Evolutionary conservation across 768 basidiomycete species (phyloP).

Genomic region (Leucogyrophana mollusca): DNA sequence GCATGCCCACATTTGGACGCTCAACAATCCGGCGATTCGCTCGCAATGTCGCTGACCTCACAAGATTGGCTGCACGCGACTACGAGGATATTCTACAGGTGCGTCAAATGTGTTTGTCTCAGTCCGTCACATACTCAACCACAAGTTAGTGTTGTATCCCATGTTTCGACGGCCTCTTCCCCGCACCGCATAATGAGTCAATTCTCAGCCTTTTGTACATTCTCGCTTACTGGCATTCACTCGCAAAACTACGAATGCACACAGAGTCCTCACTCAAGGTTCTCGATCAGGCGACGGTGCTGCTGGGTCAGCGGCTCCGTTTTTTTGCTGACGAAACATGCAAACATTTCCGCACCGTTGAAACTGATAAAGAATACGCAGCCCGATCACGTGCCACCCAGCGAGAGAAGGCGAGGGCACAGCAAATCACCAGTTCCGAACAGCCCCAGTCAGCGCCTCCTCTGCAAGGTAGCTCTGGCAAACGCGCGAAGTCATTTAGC

Average conservation of each 20-base stretch:
- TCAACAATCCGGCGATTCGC: not conserved
- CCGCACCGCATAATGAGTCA: constrained; percentile 16
- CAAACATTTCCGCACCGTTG: constrained; percentile 21
- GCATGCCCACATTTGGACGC: not conserved
- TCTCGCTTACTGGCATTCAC: constrained; percentile 35
- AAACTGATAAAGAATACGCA: constrained; percentile 39
- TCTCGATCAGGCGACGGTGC: constrained; percentile 20
- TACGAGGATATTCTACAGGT: not conserved
- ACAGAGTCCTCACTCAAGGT: constrained; percentile 29
- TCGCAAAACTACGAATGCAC: constrained; percentile 41
- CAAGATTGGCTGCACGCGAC: not conserved
- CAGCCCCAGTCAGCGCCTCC: no score
- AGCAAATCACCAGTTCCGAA: no score
- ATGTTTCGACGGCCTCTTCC: constrained; percentile 35
- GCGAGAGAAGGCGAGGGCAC: constrained; percentile 11
- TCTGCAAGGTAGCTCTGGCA: no score
- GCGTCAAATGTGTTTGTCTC: not conserved
- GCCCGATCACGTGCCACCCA: no score
- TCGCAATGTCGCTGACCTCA: not conserved
- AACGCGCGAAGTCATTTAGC: no score
- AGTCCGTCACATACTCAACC: not conserved
- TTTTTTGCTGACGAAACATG: constrained; percentile 29
- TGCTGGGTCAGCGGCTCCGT: constrained; percentile 28
- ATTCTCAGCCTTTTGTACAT: constrained; percentile 34
- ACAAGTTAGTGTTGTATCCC: constrained; percentile 30